Base-by-base conservation (phyloP, 2,329 filamentous ascomycete genomes). In the Cercospora janseana region DNA sequence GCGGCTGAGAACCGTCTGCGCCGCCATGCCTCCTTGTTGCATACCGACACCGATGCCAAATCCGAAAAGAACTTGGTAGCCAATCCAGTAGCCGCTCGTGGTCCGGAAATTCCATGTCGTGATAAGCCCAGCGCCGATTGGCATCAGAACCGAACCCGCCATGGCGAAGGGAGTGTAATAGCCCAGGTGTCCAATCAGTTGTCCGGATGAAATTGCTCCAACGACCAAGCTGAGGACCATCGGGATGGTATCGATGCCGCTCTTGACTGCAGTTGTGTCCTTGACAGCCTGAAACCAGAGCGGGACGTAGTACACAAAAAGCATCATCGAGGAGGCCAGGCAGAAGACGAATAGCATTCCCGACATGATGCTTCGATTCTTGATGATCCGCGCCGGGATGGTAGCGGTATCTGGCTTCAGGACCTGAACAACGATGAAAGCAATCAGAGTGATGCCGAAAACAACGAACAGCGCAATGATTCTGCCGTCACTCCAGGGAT, bases 231-330 rank as follows among this genome's bases (percentile, higher is more conserved):
- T 51, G 49, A 75, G 44, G 46, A 75, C 71, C n/a, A 74, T 63
- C 3, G 70, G 73, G 1, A 76, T 60, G 29, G 72, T 72, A 63
- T 72, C 69, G 57, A 75, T 74, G 21, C 72, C 74, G n/a, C 72
- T 74, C 24, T 72, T 68, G 8, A 70, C 69, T 6, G 74, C 72
- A 0, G 65, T 66, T 2, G 66, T 70, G 7, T 69, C 69, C 47
- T 75, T 73, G 60, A 75, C 71, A n/a, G 70, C 71, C 55, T 76
- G 68, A 72, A 75, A 73, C 69, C 73, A 66, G 70, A 74, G 41
- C 62, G 69, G 63, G 31, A 74, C 60, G 57, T 70, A 76, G 64
- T 72, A 75, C 40, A 72, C 66, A 28, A 73, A 59, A 47, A 74
- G 56, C 63, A 74, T 72, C 62, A 75, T 73, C 9, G 63, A 54